phyloP scores from a whole-genome alignment of 495 filamentous ascomycete genomes.

The Cladorrhinum samala region DNA sequence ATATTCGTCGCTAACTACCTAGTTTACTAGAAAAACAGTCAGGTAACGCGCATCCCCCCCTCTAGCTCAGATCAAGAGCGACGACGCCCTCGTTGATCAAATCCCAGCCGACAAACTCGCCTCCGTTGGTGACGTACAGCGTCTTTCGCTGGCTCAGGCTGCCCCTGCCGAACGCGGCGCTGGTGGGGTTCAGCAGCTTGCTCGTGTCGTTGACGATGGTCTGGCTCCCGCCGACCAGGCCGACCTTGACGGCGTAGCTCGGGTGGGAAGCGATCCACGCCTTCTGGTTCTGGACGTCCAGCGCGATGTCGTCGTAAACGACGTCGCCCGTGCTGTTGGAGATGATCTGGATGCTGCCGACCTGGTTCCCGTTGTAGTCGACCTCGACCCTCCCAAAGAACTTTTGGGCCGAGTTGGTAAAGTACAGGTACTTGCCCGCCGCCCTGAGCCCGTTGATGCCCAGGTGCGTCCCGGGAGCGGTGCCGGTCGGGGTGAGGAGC shows the following conservation, averaged over 20 bases:
- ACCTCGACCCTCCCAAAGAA: constrained; percentile 29
- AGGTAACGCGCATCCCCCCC: too few species aligned
- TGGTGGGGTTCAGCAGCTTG: constrained; percentile 15
- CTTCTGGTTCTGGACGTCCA: neutral
- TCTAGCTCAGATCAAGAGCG: constrained; percentile 11
- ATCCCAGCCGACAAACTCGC: constrained; percentile 14
- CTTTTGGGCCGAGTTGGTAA: constrained; percentile 36
- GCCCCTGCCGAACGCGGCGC: constrained; percentile 15
- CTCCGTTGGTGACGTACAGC: constrained; percentile 18
- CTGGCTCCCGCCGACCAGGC: constrained; percentile 2
- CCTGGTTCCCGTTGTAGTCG: constrained; percentile 22
- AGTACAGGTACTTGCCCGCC: constrained; percentile 28
- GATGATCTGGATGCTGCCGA: constrained; percentile 5
- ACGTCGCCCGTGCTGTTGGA: constrained; percentile 10
- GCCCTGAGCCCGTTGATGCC: constrained; percentile 42
- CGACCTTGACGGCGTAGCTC: constrained; percentile 8
- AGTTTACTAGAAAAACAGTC: too few species aligned
- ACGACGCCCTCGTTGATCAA: constrained; percentile 17
- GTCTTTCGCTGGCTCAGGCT: constrained; percentile 8
- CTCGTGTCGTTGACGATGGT: constrained; percentile 6
- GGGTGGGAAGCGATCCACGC: constrained; percentile 17
- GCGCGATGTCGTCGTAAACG: constrained; percentile 19
- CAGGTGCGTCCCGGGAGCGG: constrained; percentile 19
- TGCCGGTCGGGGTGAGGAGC: constrained; percentile 14
- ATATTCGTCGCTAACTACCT: too few species aligned